phyloP scores from a whole-genome alignment of 1,139 yeast species.

The Lodderomyces oxycetoniae region DNA sequence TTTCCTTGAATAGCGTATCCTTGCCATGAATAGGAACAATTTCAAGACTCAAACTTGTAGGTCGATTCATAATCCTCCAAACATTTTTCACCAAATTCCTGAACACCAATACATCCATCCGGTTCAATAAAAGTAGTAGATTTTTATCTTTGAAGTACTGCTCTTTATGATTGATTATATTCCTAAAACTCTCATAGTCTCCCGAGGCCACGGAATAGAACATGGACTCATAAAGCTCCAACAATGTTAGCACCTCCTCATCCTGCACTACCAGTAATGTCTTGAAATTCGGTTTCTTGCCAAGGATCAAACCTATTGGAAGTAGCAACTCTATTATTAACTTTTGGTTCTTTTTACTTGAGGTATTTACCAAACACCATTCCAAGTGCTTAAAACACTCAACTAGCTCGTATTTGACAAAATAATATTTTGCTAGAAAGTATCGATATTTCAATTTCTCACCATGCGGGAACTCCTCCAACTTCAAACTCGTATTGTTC shows the following conservation, averaged over 20 bases:
- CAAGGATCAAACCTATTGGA: constrained; percentile 54
- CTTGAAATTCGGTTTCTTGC: constrained; percentile 43
- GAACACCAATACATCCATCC: constrained; percentile 39
- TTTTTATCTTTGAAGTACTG: constrained; percentile 32
- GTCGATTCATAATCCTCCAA: constrained; percentile 29
- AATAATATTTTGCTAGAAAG: constrained; percentile 61
- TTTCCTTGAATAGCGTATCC: constrained; percentile 40
- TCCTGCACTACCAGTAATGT: constrained; percentile 11
- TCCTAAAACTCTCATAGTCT: constrained; percentile 31
- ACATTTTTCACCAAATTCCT: constrained; percentile 41
- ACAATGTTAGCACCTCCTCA: too few species aligned
- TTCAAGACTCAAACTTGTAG: constrained; percentile 29
- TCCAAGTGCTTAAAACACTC: constrained; percentile 54
- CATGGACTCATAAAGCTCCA: constrained; percentile 35
- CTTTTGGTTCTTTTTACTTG: constrained; percentile 16
- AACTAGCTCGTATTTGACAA: constrained; percentile 54
- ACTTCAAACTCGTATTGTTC: constrained; percentile 51
- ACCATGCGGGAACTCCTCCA: constrained; percentile 41
- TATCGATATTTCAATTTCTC: constrained; percentile 65
- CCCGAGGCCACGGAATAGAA: constrained; percentile 36
- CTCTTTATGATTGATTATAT: constrained; percentile 26
- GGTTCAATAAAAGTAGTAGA: constrained; percentile 25
- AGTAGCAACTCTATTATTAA: constrained; percentile 44
- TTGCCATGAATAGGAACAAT: constrained; percentile 14
- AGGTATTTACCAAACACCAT: constrained; percentile 50